A percentile compares a stretch with the other conserved stretches of the same genome.
phyloP scores from a whole-genome alignment of 257 asterid genomes.

The Solanum piurae region DNA sequence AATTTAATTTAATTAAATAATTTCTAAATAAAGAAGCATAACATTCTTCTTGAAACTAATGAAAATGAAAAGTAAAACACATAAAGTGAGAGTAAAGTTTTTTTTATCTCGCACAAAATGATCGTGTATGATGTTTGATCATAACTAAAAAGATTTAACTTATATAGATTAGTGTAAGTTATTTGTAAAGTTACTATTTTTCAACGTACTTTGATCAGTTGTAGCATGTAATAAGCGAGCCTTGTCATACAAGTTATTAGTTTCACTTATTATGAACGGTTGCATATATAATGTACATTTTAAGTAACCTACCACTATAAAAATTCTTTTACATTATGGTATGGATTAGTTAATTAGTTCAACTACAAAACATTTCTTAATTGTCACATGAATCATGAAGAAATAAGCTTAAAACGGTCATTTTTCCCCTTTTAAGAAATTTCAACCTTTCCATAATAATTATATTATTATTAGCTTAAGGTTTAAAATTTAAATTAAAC shows the following conservation, averaged over 20 bases:
- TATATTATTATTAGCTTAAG: background rate
- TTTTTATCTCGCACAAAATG: background rate
- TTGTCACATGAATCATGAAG: background rate
- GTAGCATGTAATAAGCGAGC: background rate
- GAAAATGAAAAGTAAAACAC: background rate
- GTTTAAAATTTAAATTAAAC: background rate
- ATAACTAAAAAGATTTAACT: background rate
- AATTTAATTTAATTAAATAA: no score
- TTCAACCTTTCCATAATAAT: background rate
- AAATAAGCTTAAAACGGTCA: background rate
- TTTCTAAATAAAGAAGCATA: no score
- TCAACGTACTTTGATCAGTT: no score
- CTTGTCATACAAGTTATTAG: background rate
- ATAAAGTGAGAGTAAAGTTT: no score
- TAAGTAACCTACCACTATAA: background rate
- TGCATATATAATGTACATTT: background rate
- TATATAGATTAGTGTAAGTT: background rate
- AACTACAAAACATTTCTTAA: background rate
- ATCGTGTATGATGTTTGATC: fast-evolving
- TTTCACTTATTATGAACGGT: background rate
- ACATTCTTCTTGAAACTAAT: no score
- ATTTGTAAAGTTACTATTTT: no score
- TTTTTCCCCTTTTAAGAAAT: background rate
- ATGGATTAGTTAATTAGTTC: background rate
- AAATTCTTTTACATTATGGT: background rate